A percentile compares a stretch with the other conserved stretches of the same genome.
These are phyloP conservation scores for Kappamyces sp. DNA, from an alignment of 192 early-diverging fungal genomes.

Conservation along the genomic window DNA sequence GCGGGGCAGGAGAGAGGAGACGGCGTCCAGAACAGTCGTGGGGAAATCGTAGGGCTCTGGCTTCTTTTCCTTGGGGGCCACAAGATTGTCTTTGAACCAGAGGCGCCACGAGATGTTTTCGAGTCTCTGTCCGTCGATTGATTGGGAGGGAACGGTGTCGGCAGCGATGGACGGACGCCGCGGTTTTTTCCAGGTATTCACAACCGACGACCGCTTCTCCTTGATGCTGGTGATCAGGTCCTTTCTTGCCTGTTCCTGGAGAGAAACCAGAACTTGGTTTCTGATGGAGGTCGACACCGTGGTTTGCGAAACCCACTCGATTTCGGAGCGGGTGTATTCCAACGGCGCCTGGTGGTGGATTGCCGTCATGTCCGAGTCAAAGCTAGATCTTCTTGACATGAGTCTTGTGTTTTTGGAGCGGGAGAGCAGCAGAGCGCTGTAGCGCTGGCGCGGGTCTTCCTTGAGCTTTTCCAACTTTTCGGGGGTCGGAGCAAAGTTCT, in stretches of 20 bases:
- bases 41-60: neutral
- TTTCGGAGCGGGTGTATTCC: slow-evolving; percentile 18
- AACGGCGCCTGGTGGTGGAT: slow-evolving; percentile 19
- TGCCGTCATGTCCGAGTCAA: neutral
- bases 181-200: slow-evolving; percentile 36
- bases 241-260: slow-evolving; percentile 29
- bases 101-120: slow-evolving; percentile 42
- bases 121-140: slow-evolving; percentile 26
- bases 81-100: slow-evolving; percentile 40
- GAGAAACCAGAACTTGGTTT: slow-evolving; percentile 33
- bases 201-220: slow-evolving; percentile 32
- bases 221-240: slow-evolving; percentile 25
- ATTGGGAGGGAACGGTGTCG: slow-evolving; percentile 29
- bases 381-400: slow-evolving; percentile 23
- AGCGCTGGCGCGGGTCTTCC: slow-evolving; percentile 32
- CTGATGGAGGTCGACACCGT: slow-evolving; percentile 17
- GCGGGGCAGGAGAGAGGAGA: slow-evolving; percentile 6
- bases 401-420: slow-evolving; percentile 16
- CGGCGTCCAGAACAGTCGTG: slow-evolving; percentile 4
- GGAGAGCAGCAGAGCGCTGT: slow-evolving; percentile 33
- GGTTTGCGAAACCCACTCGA: neutral
- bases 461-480: slow-evolving; percentile 18
- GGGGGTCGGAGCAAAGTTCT: slow-evolving; percentile 18
- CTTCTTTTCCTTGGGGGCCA: neutral
- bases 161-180: neutral